Conservation (phyloP, 768 basidiomycete genomes). For the Tephrocybe sp. region DNA sequence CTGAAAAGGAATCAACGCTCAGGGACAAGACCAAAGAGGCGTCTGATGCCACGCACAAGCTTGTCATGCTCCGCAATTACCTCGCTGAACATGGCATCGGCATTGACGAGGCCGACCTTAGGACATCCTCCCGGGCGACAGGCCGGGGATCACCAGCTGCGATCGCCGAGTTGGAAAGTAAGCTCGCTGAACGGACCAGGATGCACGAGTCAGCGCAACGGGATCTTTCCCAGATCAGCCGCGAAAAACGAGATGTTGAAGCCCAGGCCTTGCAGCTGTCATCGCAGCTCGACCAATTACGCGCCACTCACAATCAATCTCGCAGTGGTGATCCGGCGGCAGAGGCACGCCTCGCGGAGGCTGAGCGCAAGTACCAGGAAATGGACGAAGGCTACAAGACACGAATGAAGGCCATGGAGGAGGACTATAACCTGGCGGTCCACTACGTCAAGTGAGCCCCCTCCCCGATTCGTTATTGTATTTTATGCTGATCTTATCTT, state of each 20-base stretch:
- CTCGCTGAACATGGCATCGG: constrained; percentile 86
- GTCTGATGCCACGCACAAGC: constrained; percentile 69
- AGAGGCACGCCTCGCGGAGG: constrained; percentile 51
- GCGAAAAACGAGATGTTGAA: constrained; percentile 75
- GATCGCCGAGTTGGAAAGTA: constrained; percentile 74
- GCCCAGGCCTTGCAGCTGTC: constrained; percentile 64
- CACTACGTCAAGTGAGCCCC: constrained; percentile 92
- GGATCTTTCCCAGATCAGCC: constrained; percentile 65
- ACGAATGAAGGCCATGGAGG: constrained; percentile 86
- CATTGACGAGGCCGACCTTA: constrained; percentile 69
- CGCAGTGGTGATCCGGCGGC: constrained; percentile 26
- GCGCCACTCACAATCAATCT: constrained; percentile 57
- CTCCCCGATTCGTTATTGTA: constrained; percentile 12
- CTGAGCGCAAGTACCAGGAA: constrained; percentile 79
- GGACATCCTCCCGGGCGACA: constrained; percentile 39
- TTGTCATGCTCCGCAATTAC: constrained; percentile 80
- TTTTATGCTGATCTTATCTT: constrained; percentile 12
- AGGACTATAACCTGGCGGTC: constrained; percentile 95
- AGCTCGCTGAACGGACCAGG: constrained; percentile 71
- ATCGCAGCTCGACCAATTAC: constrained; percentile 64
- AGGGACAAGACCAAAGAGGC: constrained; percentile 64
- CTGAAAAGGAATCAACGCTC: constrained; percentile 63
- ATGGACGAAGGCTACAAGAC: constrained; percentile 76
- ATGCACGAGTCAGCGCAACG: constrained; percentile 75
- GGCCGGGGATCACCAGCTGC: constrained; percentile 40